Conservation (phyloP, 2,329 filamentous ascomycete species). For the Aspergillus puulaauensis region DNA sequence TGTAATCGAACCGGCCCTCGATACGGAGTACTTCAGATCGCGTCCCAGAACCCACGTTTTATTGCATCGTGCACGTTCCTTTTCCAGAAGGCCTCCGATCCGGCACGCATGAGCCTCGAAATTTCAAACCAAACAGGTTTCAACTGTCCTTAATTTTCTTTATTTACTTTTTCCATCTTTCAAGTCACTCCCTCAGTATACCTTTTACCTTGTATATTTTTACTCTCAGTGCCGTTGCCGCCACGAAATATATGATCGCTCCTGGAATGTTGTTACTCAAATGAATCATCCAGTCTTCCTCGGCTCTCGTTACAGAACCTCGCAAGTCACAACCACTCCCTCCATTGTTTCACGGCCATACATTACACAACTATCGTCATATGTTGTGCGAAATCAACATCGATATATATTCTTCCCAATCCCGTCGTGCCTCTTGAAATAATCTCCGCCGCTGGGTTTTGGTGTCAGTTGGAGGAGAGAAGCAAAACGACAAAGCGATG, state of each 20-base stretch:
- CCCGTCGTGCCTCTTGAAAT: neutral
- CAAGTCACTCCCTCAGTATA: neutral
- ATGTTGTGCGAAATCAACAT: neutral
- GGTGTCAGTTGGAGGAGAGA: neutral
- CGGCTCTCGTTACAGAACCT: neutral
- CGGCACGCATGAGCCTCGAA: neutral
- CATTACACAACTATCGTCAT: neutral
- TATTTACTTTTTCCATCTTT: neutral
- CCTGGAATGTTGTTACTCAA: neutral
- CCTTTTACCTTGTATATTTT: neutral
- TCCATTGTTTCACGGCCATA: conserved; percentile 7
- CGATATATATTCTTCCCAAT: neutral
- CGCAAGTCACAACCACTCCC: conserved; percentile 4
- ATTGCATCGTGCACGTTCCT: conserved; percentile 7
- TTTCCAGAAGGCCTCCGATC: conserved; percentile 5
- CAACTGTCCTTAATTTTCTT: neutral
- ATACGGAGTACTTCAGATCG: neutral
- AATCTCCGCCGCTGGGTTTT: neutral
- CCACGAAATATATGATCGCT: conserved; percentile 3
- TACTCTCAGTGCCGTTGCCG: neutral
- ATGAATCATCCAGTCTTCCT: conserved; percentile 2
- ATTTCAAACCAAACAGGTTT: neutral
- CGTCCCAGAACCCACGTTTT: neutral
- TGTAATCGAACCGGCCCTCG: neutral
- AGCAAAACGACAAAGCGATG: conserved; percentile 13